Conservation (phyloP, 441 rosid species). For the Biscutella laevigata region DNA sequence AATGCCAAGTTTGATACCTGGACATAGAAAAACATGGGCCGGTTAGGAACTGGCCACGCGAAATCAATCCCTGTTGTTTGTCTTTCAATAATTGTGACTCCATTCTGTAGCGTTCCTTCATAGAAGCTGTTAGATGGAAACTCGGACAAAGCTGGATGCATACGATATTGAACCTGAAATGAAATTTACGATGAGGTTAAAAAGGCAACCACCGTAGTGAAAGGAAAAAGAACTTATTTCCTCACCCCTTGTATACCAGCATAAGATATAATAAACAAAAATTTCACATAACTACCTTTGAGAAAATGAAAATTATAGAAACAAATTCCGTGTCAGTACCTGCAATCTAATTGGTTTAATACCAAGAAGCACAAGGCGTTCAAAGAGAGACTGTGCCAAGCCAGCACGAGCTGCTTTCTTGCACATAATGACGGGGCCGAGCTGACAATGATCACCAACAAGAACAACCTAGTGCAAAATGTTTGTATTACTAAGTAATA, state of each 20-base stretch:
- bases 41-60: conserved; percentile 98
- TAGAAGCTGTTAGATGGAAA: conserved; percentile 97
- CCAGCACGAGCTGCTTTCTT: conserved; percentile 99
- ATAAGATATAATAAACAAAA: not conserved
- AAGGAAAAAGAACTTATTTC: not conserved
- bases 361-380: conserved; percentile 95
- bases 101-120: conserved; percentile 97
- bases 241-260: not conserved
- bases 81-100: conserved; percentile 94
- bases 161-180: conserved; percentile 90
- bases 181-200: conserved; percentile 1
- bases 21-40: conserved; percentile 98
- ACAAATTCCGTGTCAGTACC: conserved; percentile 32
- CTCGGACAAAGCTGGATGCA: conserved; percentile 97
- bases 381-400: conserved; percentile 93
- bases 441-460: conserved; percentile 99
- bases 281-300: not conserved
- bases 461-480: conserved; percentile 62
- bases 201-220: not conserved
- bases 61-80: conserved; percentile 91
- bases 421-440: conserved; percentile 99
- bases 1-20: conserved; percentile 46
- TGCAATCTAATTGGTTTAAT: conserved; percentile 97
- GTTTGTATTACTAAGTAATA: conserved; percentile 18
- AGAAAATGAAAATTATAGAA: not conserved